These are phyloP conservation scores for Coccomyxa sp. DNA, from an alignment of 139 green algal species.

Conservation along the genomic window DNA sequence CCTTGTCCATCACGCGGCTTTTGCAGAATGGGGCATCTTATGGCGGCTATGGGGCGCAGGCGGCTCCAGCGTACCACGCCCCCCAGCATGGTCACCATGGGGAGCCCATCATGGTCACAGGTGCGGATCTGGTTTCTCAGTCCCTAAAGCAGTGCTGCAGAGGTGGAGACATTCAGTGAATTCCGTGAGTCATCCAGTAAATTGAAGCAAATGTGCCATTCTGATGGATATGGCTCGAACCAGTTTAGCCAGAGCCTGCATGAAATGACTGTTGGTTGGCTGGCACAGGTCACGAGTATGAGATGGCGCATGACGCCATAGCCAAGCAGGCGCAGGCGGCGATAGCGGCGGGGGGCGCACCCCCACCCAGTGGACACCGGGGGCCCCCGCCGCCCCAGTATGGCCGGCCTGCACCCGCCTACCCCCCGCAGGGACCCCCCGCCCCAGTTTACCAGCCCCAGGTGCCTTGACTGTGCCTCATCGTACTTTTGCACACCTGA, in stretches of 20 bases:
- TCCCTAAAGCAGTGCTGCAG: too few species aligned
- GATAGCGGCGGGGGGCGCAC: neutral
- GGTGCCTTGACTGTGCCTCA: neutral
- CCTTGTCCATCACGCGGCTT: too few species aligned
- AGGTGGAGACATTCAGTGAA: too few species aligned
- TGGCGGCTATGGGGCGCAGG: neutral
- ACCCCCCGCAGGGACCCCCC: neutral
- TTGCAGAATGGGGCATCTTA: neutral
- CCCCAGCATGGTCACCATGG: neutral
- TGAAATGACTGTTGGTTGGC: neutral
- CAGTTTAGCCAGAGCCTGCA: too few species aligned
- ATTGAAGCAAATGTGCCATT: too few species aligned
- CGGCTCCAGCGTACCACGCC: neutral
- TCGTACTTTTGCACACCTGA: neutral
- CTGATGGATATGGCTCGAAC: too few species aligned
- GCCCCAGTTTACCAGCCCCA: neutral
- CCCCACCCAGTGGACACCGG: neutral
- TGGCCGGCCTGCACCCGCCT: neutral
- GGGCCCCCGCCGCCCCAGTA: neutral
- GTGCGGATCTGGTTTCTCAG: neutral
- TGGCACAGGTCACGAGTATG: constrained; percentile 12
- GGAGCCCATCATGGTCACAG: neutral
- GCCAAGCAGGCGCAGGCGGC: constrained; percentile 8
- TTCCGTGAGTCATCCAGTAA: too few species aligned
- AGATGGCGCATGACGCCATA: constrained; percentile 8